These are phyloP conservation scores for Populus trichocarpa DNA, from an alignment of 441 rosid genomes.

Conservation along the genomic window DNA sequence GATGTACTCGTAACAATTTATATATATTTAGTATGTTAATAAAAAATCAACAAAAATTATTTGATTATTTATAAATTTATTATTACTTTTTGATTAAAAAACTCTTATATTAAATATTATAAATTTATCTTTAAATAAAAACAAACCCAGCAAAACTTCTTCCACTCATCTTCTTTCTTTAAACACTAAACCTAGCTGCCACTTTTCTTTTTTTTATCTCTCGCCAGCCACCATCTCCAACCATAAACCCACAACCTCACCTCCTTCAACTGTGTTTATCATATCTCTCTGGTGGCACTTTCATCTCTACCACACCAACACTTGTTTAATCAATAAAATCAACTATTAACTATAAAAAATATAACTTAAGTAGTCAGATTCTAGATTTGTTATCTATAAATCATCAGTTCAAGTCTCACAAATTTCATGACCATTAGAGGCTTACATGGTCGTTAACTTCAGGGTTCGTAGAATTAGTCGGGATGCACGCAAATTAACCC, in stretches of 20 bases:
- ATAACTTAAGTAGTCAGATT: fast-evolving
- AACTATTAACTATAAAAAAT: fast-evolving
- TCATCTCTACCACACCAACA: neutral
- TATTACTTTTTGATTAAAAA: no score
- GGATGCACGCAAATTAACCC: fast-evolving
- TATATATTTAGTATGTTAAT: no score
- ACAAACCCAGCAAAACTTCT: neutral
- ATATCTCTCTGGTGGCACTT: neutral
- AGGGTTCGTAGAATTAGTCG: fast-evolving
- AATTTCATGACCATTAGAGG: no score
- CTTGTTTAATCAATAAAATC: no score
- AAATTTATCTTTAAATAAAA: no score
- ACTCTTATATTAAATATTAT: no score
- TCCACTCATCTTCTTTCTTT: neutral
- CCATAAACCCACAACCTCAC: neutral
- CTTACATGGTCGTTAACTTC: no score
- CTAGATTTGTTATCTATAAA: fast-evolving
- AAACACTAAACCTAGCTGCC: no score
- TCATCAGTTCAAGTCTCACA: fast-evolving
- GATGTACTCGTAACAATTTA: neutral
- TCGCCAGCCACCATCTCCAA: neutral
- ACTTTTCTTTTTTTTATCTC: no score
- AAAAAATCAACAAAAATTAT: no score
- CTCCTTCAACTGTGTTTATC: neutral
- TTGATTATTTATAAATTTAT: no score